Base-by-base conservation (phyloP, 2,329 filamentous ascomycete genomes). In the Pestalotiopsis fici region DNA sequence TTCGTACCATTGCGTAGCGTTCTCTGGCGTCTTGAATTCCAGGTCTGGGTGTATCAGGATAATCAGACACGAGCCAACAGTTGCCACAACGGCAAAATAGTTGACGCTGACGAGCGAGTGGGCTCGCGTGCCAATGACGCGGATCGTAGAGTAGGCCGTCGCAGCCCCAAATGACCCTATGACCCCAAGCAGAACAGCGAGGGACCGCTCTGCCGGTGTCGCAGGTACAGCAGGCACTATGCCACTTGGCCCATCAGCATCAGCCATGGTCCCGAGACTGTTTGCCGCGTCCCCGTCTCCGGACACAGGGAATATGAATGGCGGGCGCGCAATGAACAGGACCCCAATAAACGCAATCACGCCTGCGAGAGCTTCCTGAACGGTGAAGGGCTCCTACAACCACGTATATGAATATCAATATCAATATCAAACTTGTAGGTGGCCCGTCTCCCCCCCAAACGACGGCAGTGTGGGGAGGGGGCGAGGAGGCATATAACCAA, bases 71-170 rank as follows among this genome's bases (percentile, higher is more conserved):
- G 90, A 92, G 63, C 93, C 87, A 0, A 93, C 72, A 0, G 89
- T 91, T 50, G 91, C 91, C 77, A 89, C 85, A 0, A 82, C 80
- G 1, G 90, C 89, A 75, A 95, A 95, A 77, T 95, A 95, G 70
- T 92, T 94, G 7, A 95, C 92, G 35, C 86, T 90, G 55, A 95
- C 87, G 18, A 96, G 86, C 0, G 93, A 90, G 75, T 95, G 93
- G 0, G 91, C 90, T 23, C 92, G 84, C 71, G 88, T 88, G 1
- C 93, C 93, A 68, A 95, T 94, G 74, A 92, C 88, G 9, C 92
- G 85, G 68, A 96, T 93, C 0, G 88, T 90, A 0, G 88, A 91
- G 73, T 90, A 94, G 1, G 93, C 92, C 0, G 85, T 85, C 0
- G 91, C 89, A 0, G 90, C 87, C 2, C 90, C 91, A 1, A 93